Evolutionary conservation across 2,329 filamentous ascomycete species (phyloP).

Genomic region (Helminthosporium solani): DNA sequence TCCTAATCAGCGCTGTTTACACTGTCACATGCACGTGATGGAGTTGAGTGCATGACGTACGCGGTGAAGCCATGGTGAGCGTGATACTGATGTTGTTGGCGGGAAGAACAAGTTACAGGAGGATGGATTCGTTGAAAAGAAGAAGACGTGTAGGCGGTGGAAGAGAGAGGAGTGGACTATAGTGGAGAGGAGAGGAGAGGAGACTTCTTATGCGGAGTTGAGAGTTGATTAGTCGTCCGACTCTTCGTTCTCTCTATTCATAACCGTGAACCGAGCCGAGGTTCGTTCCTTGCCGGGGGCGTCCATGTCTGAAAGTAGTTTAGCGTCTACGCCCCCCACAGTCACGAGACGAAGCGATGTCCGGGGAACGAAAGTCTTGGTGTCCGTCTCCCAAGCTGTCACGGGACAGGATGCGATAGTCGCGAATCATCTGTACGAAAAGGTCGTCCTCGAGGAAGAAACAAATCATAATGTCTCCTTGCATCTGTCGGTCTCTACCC

Average conservation of each 20-base stretch:
- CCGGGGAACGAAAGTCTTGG: neutral
- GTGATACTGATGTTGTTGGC: conserved; percentile 8
- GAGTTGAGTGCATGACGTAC: conserved; percentile 54
- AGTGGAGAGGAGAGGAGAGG: neutral
- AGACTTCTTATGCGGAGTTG: conserved; percentile 8
- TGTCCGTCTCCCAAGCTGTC: conserved; percentile 2
- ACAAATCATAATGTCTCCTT: too few species aligned
- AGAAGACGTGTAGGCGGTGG: conserved; percentile 2
- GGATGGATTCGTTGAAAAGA: neutral
- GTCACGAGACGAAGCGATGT: neutral
- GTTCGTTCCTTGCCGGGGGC: conserved; percentile 3
- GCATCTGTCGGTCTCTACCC: too few species aligned
- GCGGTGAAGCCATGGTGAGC: conserved; percentile 71
- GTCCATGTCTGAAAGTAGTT: neutral
- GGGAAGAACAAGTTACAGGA: conserved; percentile 1
- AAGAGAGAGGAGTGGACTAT: neutral
- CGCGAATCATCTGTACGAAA: too few species aligned
- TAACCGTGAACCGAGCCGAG: conserved; percentile 33
- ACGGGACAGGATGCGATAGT: too few species aligned
- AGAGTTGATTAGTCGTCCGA: neutral
- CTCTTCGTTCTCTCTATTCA: conserved; percentile 10
- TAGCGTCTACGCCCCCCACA: conserved; percentile 3
- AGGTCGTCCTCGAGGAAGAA: too few species aligned
- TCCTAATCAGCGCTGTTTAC: conserved; percentile 22
- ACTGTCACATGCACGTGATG: conserved; percentile 20